Evolutionary conservation across 805 yeast species (phyloP).

Genomic region (Candida palmyrensis): DNA sequence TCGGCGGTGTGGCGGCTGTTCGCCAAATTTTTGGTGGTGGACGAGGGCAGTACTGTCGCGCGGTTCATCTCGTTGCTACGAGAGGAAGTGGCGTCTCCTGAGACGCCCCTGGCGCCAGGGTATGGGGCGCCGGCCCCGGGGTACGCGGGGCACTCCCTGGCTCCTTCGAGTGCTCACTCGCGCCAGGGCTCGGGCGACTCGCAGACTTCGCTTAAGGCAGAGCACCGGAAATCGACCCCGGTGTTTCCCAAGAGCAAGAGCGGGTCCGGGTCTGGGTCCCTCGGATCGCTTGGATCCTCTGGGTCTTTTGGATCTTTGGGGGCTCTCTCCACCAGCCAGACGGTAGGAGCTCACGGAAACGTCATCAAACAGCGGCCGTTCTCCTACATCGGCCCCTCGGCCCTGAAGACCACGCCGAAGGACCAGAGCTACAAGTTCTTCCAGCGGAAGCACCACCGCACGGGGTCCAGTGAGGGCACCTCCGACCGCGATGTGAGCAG

Average conservation of each 20-base stretch:
- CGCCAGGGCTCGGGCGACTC: constrained; percentile 14
- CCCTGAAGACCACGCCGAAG: constrained; percentile 9
- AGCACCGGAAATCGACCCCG: constrained; percentile 29
- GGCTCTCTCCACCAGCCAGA: no score
- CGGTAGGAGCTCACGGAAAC: no score
- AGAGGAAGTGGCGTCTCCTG: constrained; percentile 7
- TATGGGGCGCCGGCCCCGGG: no score
- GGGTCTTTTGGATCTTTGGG: no score
- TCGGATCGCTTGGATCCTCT: no score
- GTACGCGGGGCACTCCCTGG: no score
- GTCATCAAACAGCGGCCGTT: constrained; percentile 28
- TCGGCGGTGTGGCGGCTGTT: constrained; percentile 44
- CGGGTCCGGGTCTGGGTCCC: no score
- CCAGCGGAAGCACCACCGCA: constrained; percentile 58
- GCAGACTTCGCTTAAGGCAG: constrained; percentile 15
- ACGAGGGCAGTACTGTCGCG: constrained; percentile 48
- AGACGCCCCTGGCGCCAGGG: no score
- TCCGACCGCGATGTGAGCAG: constrained; percentile 21
- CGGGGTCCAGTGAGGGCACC: constrained; percentile 57
- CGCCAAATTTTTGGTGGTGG: constrained; percentile 26
- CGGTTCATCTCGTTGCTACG: constrained; percentile 31
- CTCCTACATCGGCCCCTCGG: constrained; percentile 32
- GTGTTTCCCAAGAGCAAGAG: constrained; percentile 20
- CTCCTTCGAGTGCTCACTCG: neutral
- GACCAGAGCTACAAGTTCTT: constrained; percentile 39